Base-by-base conservation (phyloP, 2,329 filamentous ascomycete genomes). In the Zymoseptoria tritici region DNA sequence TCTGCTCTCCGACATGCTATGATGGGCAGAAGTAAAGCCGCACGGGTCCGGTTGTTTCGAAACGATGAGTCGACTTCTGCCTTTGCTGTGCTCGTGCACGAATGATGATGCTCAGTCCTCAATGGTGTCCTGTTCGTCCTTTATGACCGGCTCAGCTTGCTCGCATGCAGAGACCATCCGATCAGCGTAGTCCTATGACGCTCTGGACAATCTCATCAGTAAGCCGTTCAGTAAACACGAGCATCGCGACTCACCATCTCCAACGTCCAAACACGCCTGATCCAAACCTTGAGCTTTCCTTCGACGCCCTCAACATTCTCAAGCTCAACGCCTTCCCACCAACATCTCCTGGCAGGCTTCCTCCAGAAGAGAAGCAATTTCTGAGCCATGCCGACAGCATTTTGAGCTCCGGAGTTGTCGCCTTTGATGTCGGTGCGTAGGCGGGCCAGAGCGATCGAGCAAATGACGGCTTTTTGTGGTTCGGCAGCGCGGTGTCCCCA, bases 401-500 rank as follows among this genome's bases (percentile, higher is more conserved):
- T 86, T 69, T 79, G 85, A 70, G 87, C 91, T 66, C 83, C 86
- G 56, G 89, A 80, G 69, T 86, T 87, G 67, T 92, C 90, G 57
- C 91, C 83, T 36, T 70, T 69, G 57, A 72, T 71, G 69, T 97
- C 94, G 61, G 91, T 97, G 57, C 94, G 88, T 67, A 99, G 83
- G 66, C 94, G 87, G 42, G 94, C 94, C 59, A 99, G 84, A 9
- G 93, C 94, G 64, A 99, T 84, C 75, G 91, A 96, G 82, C 94
- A 99, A 68, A 99, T 94, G 61, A 99, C 94, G 20, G 94, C 94
- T 79, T 99, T 99, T 79, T 95, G 96, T 11, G 94, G 94, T 76
- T 99, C 94, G 59, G 91, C 90, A n/a, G 94, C 93, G 60, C 94
- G 89, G 75, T 99, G 93, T 36, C 94, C 94, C 94, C 94, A 99